Evolutionary conservation across 371 early-diverging fungal species (phyloP).

Genomic region (Mucor velutinosus): DNA sequence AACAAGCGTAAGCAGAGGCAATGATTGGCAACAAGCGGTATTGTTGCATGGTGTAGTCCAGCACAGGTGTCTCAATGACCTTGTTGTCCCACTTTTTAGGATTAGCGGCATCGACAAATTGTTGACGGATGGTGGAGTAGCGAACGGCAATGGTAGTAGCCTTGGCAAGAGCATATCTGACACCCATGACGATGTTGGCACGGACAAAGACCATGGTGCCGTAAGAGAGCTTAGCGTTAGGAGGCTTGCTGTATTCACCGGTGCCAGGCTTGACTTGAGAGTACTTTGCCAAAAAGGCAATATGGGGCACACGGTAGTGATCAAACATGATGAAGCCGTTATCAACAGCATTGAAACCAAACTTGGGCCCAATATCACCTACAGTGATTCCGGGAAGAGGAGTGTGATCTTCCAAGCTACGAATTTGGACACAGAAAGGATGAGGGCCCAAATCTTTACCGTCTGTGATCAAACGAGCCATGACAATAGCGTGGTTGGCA

Average conservation of each 20-base stretch:
- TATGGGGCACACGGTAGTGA: constrained; percentile 77
- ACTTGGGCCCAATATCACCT: constrained; percentile 91
- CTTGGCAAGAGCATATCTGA: constrained; percentile 56
- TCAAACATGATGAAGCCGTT: constrained; percentile 85
- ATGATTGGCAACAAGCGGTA: constrained; percentile 74
- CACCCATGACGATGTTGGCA: constrained; percentile 63
- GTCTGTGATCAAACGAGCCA: constrained; percentile 82
- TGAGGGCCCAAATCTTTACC: constrained; percentile 84
- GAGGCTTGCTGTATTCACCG: constrained; percentile 70
- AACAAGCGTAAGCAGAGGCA: constrained; percentile 74
- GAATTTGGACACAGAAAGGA: constrained; percentile 88
- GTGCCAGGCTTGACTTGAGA: constrained; percentile 66
- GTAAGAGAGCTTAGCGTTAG: constrained; percentile 73
- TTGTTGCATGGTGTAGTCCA: constrained; percentile 80
- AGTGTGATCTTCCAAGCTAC: constrained; percentile 75
- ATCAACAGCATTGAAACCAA: constrained; percentile 82
- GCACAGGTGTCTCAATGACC: constrained; percentile 67
- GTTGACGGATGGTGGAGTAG: constrained; percentile 55
- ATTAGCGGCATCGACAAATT: constrained; percentile 54
- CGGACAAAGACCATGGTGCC: constrained; percentile 80
- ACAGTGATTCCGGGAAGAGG: constrained; percentile 84
- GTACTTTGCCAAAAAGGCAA: constrained; percentile 80
- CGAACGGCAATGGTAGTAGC: constrained; percentile 52
- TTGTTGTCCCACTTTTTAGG: constrained; percentile 40
- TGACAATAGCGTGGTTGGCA: constrained; percentile 84